Base-by-base conservation (phyloP, 768 basidiomycete species). In the Pulveroboletus sp. region DNA sequence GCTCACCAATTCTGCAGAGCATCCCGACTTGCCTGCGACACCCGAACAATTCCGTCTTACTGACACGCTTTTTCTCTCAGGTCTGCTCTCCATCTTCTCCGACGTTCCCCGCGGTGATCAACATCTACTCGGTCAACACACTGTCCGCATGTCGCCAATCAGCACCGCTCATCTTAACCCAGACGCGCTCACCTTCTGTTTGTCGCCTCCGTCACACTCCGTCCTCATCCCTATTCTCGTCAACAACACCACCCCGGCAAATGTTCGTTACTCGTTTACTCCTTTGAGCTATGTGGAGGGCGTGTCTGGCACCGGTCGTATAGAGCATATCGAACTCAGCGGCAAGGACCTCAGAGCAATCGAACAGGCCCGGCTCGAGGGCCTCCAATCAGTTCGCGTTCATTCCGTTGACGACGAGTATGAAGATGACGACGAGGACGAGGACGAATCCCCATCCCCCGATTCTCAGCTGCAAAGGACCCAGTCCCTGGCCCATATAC, bases 141-240 rank as follows among this genome's bases (percentile, higher is more conserved):
- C 91, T 1, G 87, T 98, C 43, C 83, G 87, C 55, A 85, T 94
- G 79, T 90, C 92, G 0, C 94, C 94, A 10, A 92, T 91, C 58
- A 91, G 93, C 64, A 97, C 94, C 3, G 94, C 94, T 5, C 84
- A 86, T 19, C 74, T 98, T 37, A 94, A 95, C 58, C 91, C 90
- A 11, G 75, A 85, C 50, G 75, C 70, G 13, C 74, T 81, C 43
- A 82, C 81, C 4, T 94, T 85, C 64, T 95, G 92, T 59, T 74
- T 94, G 17, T 73, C 85, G 2, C 65, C 74, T 10, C 69, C 76
- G 38, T 69, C 74, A 10, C 67, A 70, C 7, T 73, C 75, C 44
- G 79, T 88, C 25, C 77, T 91, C 45, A 71, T 97, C 40, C 94
- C 94, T 1, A 69, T 97, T 29, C 75, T 94, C 38, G 78, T 97